phyloP scores from a whole-genome alignment of 2,329 filamentous ascomycete genomes.

The Pseudogymnoascus sp. region DNA sequence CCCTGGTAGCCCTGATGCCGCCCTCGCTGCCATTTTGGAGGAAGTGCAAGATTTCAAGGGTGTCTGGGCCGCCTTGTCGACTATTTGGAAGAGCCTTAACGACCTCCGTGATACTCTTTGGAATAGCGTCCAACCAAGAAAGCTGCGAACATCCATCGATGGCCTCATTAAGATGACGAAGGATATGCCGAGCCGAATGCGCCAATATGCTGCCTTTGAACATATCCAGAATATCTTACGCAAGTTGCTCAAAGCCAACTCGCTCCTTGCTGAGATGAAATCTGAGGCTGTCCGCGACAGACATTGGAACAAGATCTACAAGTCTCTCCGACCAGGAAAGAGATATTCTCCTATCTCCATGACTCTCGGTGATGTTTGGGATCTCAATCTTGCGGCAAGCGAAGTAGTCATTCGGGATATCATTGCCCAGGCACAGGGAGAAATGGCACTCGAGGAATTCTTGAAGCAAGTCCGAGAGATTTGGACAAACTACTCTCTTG shows the following conservation, averaged over 20 bases:
- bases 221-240: constrained; percentile 90
- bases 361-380: constrained; percentile 98
- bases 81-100: constrained; percentile 93
- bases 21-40: constrained; percentile 79
- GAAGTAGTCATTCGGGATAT: constrained; percentile 87
- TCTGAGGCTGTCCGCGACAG: constrained; percentile 93
- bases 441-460: constrained; percentile 98
- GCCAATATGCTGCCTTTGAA: constrained; percentile 99
- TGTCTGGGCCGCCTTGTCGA: constrained; percentile 91
- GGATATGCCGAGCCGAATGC: constrained; percentile 98
- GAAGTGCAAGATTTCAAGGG: constrained; percentile 99
- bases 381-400: constrained; percentile 80
- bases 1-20: constrained; percentile 68
- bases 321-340: constrained; percentile 84
- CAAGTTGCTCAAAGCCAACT: constrained; percentile 83
- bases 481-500: constrained; percentile 91
- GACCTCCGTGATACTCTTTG: constrained; percentile 88
- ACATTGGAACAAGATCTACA: constrained; percentile 98
- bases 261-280: constrained; percentile 80
- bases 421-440: constrained; percentile 89
- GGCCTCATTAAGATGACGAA: constrained; percentile 95
- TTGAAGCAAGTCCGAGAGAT: constrained; percentile 92
- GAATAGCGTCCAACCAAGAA: constrained; percentile 92
- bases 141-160: constrained; percentile 83
- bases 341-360: constrained; percentile 90